Percentiles rank a stretch among this genome's conserved stretches.
Evolutionary conservation across 371 early-diverging fungal species (phyloP).

Genomic region (Mortierella sp.): DNA sequence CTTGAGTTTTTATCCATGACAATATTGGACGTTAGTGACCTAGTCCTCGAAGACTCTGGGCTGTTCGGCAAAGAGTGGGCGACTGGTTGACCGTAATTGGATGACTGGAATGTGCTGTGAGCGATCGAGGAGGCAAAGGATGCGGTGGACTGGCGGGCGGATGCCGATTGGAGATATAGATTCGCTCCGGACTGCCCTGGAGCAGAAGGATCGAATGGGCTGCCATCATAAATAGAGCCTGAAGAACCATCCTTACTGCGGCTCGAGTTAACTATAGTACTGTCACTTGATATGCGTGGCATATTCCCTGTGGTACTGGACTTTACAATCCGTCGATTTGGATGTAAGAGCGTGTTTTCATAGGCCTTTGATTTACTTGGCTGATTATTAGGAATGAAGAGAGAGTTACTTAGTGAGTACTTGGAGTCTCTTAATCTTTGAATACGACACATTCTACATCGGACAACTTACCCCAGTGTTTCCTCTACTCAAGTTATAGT

Average conservation of each 20-base stretch:
- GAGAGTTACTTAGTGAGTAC: background rate
- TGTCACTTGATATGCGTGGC: conserved; percentile 48
- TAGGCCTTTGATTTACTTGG: conserved; percentile 20
- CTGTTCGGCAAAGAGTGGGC: conserved; percentile 24
- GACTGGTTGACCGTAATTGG: conserved; percentile 16
- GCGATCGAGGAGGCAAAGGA: conserved; percentile 50
- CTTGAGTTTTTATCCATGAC: conserved; percentile 35
- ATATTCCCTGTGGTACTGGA: conserved; percentile 44
- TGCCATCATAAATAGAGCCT: conserved; percentile 28
- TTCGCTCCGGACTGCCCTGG: conserved; percentile 24
- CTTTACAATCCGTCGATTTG: conserved; percentile 27
- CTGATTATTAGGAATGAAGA: background rate
- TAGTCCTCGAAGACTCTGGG: conserved; percentile 27
- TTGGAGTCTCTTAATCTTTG: background rate
- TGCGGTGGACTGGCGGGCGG: conserved; percentile 47
- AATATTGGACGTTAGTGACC: conserved; percentile 40
- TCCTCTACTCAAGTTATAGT: conserved; percentile 29
- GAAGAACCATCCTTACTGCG: conserved; percentile 30
- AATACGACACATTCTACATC: background rate
- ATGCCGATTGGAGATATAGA: conserved; percentile 41
- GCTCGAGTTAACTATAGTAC: conserved; percentile 37
- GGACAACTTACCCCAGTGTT: conserved; percentile 25
- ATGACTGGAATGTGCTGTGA: conserved; percentile 30
- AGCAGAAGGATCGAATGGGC: conserved; percentile 25
- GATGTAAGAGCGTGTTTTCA: conserved; percentile 23